phyloP scores from a whole-genome alignment of 2,329 filamentous ascomycete species.

The Ascochyta clinopodiicola region DNA sequence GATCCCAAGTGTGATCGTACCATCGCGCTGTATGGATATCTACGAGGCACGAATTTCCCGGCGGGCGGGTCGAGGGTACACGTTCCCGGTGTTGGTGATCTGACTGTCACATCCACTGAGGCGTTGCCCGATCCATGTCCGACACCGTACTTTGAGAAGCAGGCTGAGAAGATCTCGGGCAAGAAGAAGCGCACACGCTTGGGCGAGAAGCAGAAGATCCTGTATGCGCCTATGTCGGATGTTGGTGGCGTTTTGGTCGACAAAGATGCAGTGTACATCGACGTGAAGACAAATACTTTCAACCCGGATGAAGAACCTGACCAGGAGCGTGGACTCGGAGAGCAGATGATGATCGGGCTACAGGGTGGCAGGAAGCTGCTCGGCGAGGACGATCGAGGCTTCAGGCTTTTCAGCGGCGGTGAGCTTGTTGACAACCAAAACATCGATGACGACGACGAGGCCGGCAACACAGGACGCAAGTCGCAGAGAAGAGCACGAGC shows the following conservation, averaged over 20 bases:
- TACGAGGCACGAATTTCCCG: slow-evolving; percentile 93
- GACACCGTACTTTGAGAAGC: slow-evolving; percentile 88
- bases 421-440: slow-evolving; percentile 67
- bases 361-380: slow-evolving; percentile 83
- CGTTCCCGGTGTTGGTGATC: slow-evolving; percentile 89
- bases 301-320: slow-evolving; percentile 65
- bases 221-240: slow-evolving; percentile 98
- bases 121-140: slow-evolving; percentile 92
- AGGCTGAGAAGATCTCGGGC: slow-evolving; percentile 80
- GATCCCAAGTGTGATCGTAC: slow-evolving; percentile 89
- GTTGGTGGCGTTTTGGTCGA: slow-evolving; percentile 95
- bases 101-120: slow-evolving; percentile 83
- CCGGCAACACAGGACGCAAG: slow-evolving; percentile 65
- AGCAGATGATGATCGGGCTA: slow-evolving; percentile 90
- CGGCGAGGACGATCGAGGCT: slow-evolving; percentile 80
- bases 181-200: slow-evolving; percentile 81
- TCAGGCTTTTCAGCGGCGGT: slow-evolving; percentile 85
- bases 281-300: slow-evolving; percentile 76
- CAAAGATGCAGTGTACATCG: slow-evolving; percentile 94
- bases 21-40: slow-evolving; percentile 88
- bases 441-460: slow-evolving; percentile 58
- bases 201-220: slow-evolving; percentile 94
- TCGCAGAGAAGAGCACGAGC: slow-evolving; percentile 59
- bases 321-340: slow-evolving; percentile 85
- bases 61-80: slow-evolving; percentile 86